Base-by-base conservation (phyloP, 306 rosid species). In the Phaseolus lunatus region DNA sequence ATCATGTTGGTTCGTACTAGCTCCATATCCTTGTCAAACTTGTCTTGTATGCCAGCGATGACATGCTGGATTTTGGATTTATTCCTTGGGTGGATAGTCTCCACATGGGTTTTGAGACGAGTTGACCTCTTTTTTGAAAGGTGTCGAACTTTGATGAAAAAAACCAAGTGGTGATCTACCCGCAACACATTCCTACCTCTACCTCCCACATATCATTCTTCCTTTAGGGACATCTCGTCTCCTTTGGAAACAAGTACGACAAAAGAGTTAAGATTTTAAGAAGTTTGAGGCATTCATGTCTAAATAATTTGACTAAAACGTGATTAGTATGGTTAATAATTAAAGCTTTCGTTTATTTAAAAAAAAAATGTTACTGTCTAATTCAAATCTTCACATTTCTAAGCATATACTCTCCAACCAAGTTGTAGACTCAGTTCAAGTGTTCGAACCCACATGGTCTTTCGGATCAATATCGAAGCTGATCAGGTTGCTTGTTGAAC, bases 401-500 rank as follows among this genome's bases (percentile, higher is more conserved):
- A 31, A 45, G 63, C 52, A 47, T 39, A 62, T 64, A 53, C 63
- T 63, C 23, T 70, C 68, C 35, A 47, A 33, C 57, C 50, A 63
- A 3, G 54, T 29, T 31, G 50, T 24, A 54, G 12, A 66, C 18
- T 33, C 27, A 12, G 68, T 67, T 58, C 47, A 73, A 20, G 64
- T 19, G 16, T 68, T 81, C 70, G 78, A n/a, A 37, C 67, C 69
- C 48, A 72, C 66, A 4, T 59, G 73, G 57, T 75, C 49, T 70
- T 77, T 67, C 58, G 69, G 49, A 58, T 66, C 57, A 52, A 73
- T 57, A 53, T 54, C 7, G 11, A 57, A 65, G 31, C 20, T 59
- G 26, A 77, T 77, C n/a, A 23, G 29, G 41, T 77, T 81, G 81
- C 73, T 73, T 72, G 72, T 67, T 73, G 78, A 61, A 33, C 47